Evolutionary conservation across 2,329 filamentous ascomycete genomes (phyloP), one percentile per base, ranked within the genome.

Genomic region (Blumeria graminis): DNA sequence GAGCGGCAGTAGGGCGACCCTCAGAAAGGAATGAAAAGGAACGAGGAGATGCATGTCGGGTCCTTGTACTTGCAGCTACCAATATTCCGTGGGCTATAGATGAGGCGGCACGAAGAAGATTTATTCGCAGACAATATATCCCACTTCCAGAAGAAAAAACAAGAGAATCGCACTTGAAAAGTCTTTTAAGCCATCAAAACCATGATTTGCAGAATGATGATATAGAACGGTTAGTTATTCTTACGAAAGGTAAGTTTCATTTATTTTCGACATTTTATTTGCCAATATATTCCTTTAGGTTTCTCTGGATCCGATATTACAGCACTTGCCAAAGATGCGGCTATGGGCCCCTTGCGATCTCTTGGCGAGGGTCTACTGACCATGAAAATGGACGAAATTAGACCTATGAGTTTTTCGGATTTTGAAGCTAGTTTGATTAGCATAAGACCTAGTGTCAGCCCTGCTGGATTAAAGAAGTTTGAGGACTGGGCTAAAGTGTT

Each of bases 71-170:
- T 38, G 92, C 92, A 0, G 92, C 92, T 18, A 98, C 92, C 0
- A 98, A 98, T 66, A 69, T 96, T 58, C 92, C 92, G 0, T 98
- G 92, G 92, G 88, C 89, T 36, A 96, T 98, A 62, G 92, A 98
- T 63, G 92, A 96, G 68, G 92, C 92, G 28, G 92, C 92, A 0
- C 76, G 92, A 57, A 75, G 92, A 57, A 76, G 92, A 55, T 98
- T 98, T 66, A 90, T 95, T 13, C 75, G 92, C 60, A 77, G 92
- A 58, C 92, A 96, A 68, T 98, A 98, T 67, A 98, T 98, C 58
- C 90, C 92, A 0, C 70, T 98, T 9, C 92, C 92, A 0, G 92
- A 96, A 66, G 77, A 81, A 10, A 78, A 82, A 61, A 94, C 93
- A 0, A 76, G 92, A 57, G 81, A 80, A 57, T 76, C 78, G 55